phyloP scores from a whole-genome alignment of 2,329 filamentous ascomycete species.

The Tolypocladium capitatum region DNA sequence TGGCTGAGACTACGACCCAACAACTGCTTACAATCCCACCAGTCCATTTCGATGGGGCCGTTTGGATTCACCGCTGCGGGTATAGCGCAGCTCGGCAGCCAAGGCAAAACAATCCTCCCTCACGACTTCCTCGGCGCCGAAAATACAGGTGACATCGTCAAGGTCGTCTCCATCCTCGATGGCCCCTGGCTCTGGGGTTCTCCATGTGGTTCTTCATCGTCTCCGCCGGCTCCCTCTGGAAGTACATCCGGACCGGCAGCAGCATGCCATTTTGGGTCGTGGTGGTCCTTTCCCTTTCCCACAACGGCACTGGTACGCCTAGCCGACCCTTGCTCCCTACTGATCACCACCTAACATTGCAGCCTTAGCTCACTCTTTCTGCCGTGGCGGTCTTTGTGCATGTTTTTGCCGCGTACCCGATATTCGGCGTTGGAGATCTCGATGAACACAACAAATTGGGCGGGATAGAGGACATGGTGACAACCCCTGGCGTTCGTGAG shows the following conservation, averaged over 20 bases:
- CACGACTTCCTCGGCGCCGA: slow-evolving; percentile 26
- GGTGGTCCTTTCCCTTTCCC: slow-evolving; percentile 73
- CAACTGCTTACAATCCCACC: not conserved
- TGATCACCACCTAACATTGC: not conserved
- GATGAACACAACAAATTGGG: not conserved
- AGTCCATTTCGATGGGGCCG: slow-evolving; percentile 72
- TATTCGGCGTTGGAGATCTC: not conserved
- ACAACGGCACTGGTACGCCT: slow-evolving; percentile 53
- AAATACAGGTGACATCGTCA: slow-evolving; percentile 29
- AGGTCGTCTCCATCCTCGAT: slow-evolving; percentile 42
- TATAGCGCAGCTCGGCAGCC: slow-evolving; percentile 32
- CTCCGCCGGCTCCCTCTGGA: slow-evolving; percentile 62
- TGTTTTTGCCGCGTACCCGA: not conserved
- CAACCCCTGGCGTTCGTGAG: not conserved
- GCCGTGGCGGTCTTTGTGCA: not conserved
- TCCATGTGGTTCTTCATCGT: slow-evolving; percentile 77
- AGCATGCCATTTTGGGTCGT: too few species aligned
- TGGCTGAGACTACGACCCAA: not conserved
- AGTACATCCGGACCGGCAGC: slow-evolving; percentile 41
- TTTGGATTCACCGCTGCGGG: slow-evolving; percentile 44
- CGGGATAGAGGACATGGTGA: not conserved
- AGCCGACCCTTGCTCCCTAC: not conserved
- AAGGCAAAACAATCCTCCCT: slow-evolving; percentile 29
- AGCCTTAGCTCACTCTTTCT: not conserved
- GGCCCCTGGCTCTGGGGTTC: slow-evolving; percentile 76